Evolutionary conservation across 169 alveolate genomes (phyloP), one percentile per base, ranked within the genome.

Genomic region (Plasmodium coatneyi): DNA sequence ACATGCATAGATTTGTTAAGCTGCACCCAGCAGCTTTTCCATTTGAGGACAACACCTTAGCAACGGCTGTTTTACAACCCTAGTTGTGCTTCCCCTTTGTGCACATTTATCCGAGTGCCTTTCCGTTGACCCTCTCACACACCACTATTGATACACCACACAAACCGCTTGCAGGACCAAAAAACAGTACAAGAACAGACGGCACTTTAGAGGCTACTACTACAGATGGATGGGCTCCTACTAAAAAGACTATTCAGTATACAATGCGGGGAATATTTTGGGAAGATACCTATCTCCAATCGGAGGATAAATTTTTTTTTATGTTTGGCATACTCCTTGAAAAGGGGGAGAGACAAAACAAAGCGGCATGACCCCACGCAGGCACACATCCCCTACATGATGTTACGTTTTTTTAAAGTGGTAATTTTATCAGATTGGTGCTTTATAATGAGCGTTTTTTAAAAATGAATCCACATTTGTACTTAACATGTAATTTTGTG

Each of bases 191-290:
- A 86, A 86, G 46, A 86, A 86, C 80, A 86, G 93, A 86, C 78
- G 93, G 34, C 93, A 86, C 46, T 86, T 86, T 84, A 72, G 71
- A 32, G 93, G 93, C 28, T 86, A 66, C 32, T 86, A 86, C 80
- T 86, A 86, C 84, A 74, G 93, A 16, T 86, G 93, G 93, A 86
- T 86, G 93, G 93, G 93, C 2, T 86, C 93, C 49, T 86, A 86
- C 66, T 86, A 86, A 86, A 52, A 25, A 49, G 60, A 49, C 22
- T 49, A 22, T 49, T 49, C 60, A 49, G 22, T 49, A 16, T 49
- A 49, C 60, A 49, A 49, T 49, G 22, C 19, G 60, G 9, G 60
- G 60, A 16, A 16, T 14, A 49, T 9, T 49, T 16, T 16, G 1
- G 60, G 60, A 12, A 49, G 1, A 49, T 49, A 49, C 60, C 12